Base-by-base conservation (phyloP, 2,329 filamentous ascomycete species). In the Colletotrichum karsti region DNA sequence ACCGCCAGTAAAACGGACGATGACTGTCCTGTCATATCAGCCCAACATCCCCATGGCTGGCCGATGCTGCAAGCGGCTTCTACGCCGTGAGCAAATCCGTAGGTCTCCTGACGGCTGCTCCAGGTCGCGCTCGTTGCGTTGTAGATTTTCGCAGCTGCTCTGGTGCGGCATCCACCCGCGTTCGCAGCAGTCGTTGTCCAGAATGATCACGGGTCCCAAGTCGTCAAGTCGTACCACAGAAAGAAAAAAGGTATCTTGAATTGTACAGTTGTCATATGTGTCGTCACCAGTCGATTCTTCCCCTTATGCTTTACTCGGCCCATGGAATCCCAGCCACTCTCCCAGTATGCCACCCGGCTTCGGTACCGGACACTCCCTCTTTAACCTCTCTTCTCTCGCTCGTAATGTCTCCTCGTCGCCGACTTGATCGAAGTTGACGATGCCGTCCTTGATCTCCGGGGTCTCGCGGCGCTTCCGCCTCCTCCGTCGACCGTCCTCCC, bases 281-380 rank as follows among this genome's bases (percentile, higher is more conserved):
- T 67, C 50, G 62, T 67, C 55, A 62, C 56, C 55, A 61, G 13
- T 48, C 63, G 37, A 35, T 30, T 35, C 44, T 30, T 48, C 37
- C 33, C 33, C 33, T 8, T 35, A 35, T 35, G 9, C 66, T 26
- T 70, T 69, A 37, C 37, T 70, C 44, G 65, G 63, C 15, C 63
- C 69, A 72, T 85, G 87, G 76, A 95, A 92, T 0, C 93, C 93
- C 69, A 96, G 80, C 73, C 95, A 84, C 75, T 92, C 88, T 12
- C 93, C 93, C 50, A 97, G 81, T 35, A 94, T 81, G 3, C 94
- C 95, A 33, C 90, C 86, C 0, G 96, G 95, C 80, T 98, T 98
- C 5, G 96, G 96, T 12, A 99, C 90, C 0, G 96, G 96, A 77
- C 96, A 99, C 77, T 97, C 93, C 74, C 93, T 87, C 75, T 85